Base-by-base conservation (phyloP, 2,329 filamentous ascomycete genomes). In the Aureobasidium uvarum region DNA sequence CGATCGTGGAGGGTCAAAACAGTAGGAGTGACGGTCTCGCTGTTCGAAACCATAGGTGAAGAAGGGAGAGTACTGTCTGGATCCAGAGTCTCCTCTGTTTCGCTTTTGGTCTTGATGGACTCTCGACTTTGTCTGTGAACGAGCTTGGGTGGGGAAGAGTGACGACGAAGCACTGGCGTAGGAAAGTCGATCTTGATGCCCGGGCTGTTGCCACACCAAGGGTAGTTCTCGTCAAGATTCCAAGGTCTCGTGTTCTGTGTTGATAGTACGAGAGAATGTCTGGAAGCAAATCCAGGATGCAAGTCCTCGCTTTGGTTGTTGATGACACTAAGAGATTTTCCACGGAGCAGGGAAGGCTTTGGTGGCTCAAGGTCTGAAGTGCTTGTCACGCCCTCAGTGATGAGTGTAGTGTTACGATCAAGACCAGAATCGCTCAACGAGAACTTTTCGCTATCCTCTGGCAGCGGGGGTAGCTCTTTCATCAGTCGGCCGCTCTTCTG, bases 161-260 rank as follows among this genome's bases (percentile, higher is more conserved):
- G 70, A 51, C 72, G 71, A n/a, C 71, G 71, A 38, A 73, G 72
- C 2, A 70, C 72, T 33, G 73, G 68, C 6, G 72, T 71, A 11
- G 76, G 75, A 23, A 67, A 66, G 25, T 78, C 76, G 54, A 81
- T 79, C 52, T 77, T 73, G 63, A 77, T 69, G 36, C 74, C 73
- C 33, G 77, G 69, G 39, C 74, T 72, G 62, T 70, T 75, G 51
- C 73, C 74, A 38, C 75, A 73, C 79, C 78, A 81, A 39, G 79
- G 78, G 68, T 80, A 81, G 69, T 79, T 81, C 69, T 79, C 77
- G 67, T 80, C 78, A 23, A 73, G 72, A 67, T 81, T 81, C 79
- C 79, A 81, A n/a, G 79, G 79, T 33, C 78, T 75, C 51, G 75
- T 78, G 63, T 76, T 76, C 6, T 74, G 70, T 25, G 72, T 68